phyloP scores from a whole-genome alignment of 257 asterid species.

The Pogostemon cablin region DNA sequence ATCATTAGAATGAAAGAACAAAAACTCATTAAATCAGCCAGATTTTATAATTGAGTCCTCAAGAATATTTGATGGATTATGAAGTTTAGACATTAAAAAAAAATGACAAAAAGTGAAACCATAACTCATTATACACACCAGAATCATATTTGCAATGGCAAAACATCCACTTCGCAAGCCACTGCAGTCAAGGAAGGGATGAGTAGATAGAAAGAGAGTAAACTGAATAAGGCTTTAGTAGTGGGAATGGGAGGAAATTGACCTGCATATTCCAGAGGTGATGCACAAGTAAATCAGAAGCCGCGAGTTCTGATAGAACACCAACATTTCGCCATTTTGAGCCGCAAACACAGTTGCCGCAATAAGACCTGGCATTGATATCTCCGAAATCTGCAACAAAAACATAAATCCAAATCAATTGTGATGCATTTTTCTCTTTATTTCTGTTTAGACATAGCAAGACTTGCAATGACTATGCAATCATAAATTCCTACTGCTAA shows the following conservation, averaged over 20 bases:
- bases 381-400: conserved; percentile 49
- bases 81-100: conserved; percentile 22
- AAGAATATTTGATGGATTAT: conserved; percentile 13
- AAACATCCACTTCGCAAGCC: conserved; percentile 64
- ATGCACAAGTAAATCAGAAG: conserved; percentile 44
- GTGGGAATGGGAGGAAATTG: not conserved
- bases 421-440: not conserved
- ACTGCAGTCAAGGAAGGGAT: conserved; percentile 42
- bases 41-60: not conserved
- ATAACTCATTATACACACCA: conserved; percentile 44
- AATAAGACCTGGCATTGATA: conserved; percentile 54
- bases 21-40: conserved; percentile 11
- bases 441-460: conserved; percentile 1
- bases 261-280: conserved; percentile 61
- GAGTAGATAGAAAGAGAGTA: conserved; percentile 22
- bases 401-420: not conserved
- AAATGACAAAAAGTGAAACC: not conserved
- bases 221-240: not conserved
- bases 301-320: conserved; percentile 38
- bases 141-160: conserved; percentile 51
- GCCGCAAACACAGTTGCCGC: conserved; percentile 55
- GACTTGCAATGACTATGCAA: not conserved
- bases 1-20: not conserved
- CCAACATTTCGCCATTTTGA: conserved; percentile 45
- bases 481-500: conserved; percentile 12